Evolutionary conservation across 1,139 yeast species (phyloP).

Genomic region (Scheffersomyces lignicola): DNA sequence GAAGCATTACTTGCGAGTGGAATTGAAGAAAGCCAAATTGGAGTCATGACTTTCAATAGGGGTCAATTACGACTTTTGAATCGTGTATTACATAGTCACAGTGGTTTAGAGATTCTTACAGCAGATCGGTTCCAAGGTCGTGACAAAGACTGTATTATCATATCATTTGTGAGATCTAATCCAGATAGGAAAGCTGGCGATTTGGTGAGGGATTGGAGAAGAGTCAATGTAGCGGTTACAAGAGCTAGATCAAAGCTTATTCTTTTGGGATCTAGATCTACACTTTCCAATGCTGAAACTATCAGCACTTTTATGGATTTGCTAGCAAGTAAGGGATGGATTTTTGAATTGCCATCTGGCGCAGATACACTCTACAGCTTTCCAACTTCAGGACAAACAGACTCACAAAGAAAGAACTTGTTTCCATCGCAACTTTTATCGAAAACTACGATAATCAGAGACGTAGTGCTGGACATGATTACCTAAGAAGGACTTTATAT

Average conservation of each 20-base stretch:
- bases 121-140: constrained; percentile 97
- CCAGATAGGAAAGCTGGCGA: constrained; percentile 69
- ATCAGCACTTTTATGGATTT: constrained; percentile 64
- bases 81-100: constrained; percentile 36
- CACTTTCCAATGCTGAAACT: constrained; percentile 56
- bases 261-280: constrained; percentile 72
- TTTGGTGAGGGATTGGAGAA: constrained; percentile 81
- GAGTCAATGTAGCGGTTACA: constrained; percentile 92
- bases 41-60: constrained; percentile 86
- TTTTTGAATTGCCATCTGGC: constrained; percentile 49
- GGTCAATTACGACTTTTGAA: constrained; percentile 69
- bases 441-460: constrained; percentile 23
- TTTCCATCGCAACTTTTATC: constrained; percentile 15
- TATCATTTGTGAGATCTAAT: constrained; percentile 86
- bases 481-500: no score
- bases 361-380: constrained; percentile 41
- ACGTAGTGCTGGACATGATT: constrained; percentile 22
- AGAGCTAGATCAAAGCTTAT: constrained; percentile 84
- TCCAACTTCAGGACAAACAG: constrained; percentile 8
- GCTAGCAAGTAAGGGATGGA: constrained; percentile 64
- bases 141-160: constrained; percentile 86
- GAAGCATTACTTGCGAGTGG: constrained; percentile 62
- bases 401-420: constrained; percentile 5
- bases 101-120: constrained; percentile 73
- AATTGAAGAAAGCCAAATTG: constrained; percentile 58